Evolutionary conservation across 2,329 filamentous ascomycete genomes (phyloP), one percentile per base, ranked within the genome.

Genomic region (Scleromitrula shiraiana): DNA sequence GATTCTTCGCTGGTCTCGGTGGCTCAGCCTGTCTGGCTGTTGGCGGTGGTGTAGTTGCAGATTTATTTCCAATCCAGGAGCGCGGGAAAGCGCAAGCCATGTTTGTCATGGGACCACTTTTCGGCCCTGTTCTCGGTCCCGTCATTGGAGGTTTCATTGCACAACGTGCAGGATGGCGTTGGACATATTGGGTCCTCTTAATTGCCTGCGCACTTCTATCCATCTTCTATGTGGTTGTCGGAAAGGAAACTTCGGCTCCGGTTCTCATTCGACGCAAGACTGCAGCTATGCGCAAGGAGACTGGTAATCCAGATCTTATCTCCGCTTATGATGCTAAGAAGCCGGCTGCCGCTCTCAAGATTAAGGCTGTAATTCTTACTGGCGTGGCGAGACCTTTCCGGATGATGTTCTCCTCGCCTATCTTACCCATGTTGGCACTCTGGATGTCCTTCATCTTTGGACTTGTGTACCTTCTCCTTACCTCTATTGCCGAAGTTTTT

Each of bases 41-140:
- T 50, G 53, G 50, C 7, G 78, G 78, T 27, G 81, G 81, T 17
- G 77, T 77, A 2, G 79, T 87, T 27, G 76, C 79, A 24, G 83
- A 87, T 60, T 70, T 86, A 64, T 72, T 85, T 23, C 59, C 62
- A 0, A 72, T 73, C 40, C 75, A 80, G 56, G 70, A 77, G 54
- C 71, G 80, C 30, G 79, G 76, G 10, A 65, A 68, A 4, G 76
- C 76, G 44, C 81, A 83, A 76, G 69, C 72, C 1, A 65, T 60
- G 8, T 75, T 69, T 47, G 63, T 64, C 26, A 61, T 73, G 19
- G 71, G 70, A 0, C 69, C 70, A 8, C 59, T 65, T 19, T 51
- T 63, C 15, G 65, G 65, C 2, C 68, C 69, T 7, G 45, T 55
- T 20, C 32, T 53, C 17, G 54, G 63, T 6, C 64, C 64, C 6